Percentiles rank a stretch among this genome's conserved stretches.
These are phyloP conservation scores for Calonectria naviculata DNA, from an alignment of 2,329 filamentous ascomycete species.

Conservation along the genomic window DNA sequence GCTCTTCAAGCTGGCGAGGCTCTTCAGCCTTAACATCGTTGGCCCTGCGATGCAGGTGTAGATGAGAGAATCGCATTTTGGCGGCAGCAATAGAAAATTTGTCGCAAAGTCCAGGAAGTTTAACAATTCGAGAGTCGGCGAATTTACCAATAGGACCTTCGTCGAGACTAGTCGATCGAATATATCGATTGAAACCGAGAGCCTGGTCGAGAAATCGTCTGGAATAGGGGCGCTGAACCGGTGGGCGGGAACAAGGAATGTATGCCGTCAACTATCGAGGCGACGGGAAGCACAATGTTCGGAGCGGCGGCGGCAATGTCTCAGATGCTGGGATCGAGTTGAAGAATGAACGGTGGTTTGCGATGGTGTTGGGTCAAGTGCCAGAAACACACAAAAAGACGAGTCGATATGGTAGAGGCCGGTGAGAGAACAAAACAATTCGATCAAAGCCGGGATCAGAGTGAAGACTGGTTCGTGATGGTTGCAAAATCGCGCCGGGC, in stretches of 20 bases:
- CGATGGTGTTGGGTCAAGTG: conserved; percentile 40
- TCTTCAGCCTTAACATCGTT: conserved; percentile 29
- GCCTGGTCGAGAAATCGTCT: conserved; percentile 32
- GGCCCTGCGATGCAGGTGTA: conserved; percentile 41
- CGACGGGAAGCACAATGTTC: conserved; percentile 30
- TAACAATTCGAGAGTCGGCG: background rate
- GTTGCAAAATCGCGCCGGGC: conserved; percentile 32
- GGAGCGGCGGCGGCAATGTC: conserved; percentile 37
- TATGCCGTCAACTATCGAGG: conserved; percentile 34
- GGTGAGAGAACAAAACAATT: conserved; percentile 13
- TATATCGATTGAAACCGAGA: conserved; percentile 23
- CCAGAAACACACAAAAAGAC: conserved; percentile 30
- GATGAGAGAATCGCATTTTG: conserved; percentile 45
- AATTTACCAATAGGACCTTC: background rate
- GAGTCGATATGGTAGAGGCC: background rate
- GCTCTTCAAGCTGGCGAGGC: background rate
- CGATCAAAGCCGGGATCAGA: conserved; percentile 17
- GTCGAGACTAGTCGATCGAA: conserved; percentile 27
- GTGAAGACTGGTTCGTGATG: conserved; percentile 5
- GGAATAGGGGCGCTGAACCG: conserved; percentile 43
- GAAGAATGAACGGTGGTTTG: conserved; percentile 5
- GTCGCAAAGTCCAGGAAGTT: background rate
- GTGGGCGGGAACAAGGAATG: conserved; percentile 42
- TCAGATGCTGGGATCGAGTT: conserved; percentile 29
- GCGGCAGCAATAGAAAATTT: background rate